phyloP scores from a whole-genome alignment of 495 filamentous ascomycete species.

The Podospora pseudoanserina region DNA sequence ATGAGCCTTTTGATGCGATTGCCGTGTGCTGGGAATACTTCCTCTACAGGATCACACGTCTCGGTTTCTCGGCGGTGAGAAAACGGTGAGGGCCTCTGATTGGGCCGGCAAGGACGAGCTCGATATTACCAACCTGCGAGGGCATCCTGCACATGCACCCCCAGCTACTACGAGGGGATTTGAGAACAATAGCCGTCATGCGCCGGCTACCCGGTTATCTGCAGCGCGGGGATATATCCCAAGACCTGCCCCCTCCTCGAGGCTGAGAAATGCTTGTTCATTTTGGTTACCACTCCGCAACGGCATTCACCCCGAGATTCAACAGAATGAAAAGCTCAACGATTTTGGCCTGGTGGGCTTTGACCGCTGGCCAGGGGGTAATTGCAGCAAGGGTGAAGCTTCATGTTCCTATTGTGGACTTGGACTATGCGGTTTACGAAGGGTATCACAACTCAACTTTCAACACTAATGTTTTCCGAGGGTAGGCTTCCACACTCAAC shows the following conservation, averaged over 20 bases:
- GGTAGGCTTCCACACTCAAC: not conserved
- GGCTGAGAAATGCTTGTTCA: not conserved
- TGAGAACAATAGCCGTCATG: not conserved
- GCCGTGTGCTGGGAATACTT: too few relatives aligned
- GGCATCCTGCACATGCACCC: not conserved
- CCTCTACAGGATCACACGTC: not conserved
- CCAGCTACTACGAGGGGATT: not conserved
- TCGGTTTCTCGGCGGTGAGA: not conserved
- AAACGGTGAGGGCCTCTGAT: not conserved
- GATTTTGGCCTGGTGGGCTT: not conserved
- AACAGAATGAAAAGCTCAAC: not conserved
- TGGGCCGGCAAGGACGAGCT: not conserved
- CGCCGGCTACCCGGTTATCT: not conserved
- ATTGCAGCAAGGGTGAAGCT: not conserved
- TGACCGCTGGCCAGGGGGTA: not conserved
- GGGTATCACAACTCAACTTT: not conserved
- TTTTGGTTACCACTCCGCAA: not conserved
- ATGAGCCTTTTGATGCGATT: too few relatives aligned
- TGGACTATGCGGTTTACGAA: not conserved
- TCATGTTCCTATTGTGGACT: not conserved
- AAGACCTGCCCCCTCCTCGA: not conserved
- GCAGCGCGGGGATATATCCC: not conserved
- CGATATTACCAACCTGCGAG: not conserved
- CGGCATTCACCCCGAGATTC: not conserved
- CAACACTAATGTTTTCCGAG: not conserved